These are phyloP conservation scores for Pseudogymnoascus sp. DNA, from an alignment of 2,329 filamentous ascomycete species.

Conservation along the genomic window DNA sequence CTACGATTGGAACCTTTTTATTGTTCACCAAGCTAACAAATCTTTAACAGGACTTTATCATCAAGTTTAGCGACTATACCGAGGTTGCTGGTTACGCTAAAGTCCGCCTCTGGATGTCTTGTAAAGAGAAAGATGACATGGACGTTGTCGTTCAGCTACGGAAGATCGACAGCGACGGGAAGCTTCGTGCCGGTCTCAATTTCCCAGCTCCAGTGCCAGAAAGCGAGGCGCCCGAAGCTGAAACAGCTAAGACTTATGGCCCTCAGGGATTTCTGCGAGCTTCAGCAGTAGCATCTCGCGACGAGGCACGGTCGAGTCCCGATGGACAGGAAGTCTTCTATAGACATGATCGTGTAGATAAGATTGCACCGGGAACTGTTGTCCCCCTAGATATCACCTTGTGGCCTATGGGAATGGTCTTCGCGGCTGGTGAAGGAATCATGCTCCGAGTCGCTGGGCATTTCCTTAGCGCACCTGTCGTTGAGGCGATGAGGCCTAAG, in stretches of 20 bases:
- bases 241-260: too few species aligned
- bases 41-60: constrained; percentile 29
- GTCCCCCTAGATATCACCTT: constrained; percentile 16
- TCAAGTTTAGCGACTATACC: constrained; percentile 34
- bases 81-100: constrained; percentile 41
- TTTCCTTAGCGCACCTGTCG: too few species aligned
- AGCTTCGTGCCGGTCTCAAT: constrained; percentile 36
- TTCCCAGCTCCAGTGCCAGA: constrained; percentile 29
- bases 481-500: too few species aligned
- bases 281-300: too few species aligned
- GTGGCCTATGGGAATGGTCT: constrained; percentile 17
- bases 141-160: constrained; percentile 38
- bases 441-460: neutral
- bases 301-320: too few species aligned
- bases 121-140: constrained; percentile 37
- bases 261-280: too few species aligned
- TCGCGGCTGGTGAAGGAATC: constrained; percentile 15
- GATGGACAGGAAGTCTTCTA: too few species aligned
- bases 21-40: constrained; percentile 32
- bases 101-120: constrained; percentile 40
- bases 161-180: constrained; percentile 38
- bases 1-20: neutral
- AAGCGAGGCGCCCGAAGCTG: too few species aligned
- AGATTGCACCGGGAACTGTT: constrained; percentile 14
- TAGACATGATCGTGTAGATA: constrained; percentile 12